Evolutionary conservation across 352 stramenopile genomes (phyloP).

Genomic region (Phytophthora tentaculata): DNA sequence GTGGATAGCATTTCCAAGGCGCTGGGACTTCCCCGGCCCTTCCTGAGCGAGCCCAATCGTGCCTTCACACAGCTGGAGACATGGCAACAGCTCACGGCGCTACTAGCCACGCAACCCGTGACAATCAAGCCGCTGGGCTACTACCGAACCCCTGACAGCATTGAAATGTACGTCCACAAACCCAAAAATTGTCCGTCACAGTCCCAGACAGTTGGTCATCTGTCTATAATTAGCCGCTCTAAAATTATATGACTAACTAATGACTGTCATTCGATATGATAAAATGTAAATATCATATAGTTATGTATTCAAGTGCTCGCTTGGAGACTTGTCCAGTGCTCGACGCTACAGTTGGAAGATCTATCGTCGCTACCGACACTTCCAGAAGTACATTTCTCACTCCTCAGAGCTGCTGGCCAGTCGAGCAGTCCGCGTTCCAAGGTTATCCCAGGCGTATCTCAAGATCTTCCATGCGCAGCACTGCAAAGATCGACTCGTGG

Average conservation of each 20-base stretch:
- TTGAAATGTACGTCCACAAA: constrained; percentile 69
- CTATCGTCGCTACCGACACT: constrained; percentile 86
- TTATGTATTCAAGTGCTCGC: constrained; percentile 80
- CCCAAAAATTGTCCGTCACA: constrained; percentile 8
- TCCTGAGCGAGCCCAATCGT: constrained; percentile 66
- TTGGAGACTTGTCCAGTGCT: constrained; percentile 44
- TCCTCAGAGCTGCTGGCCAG: constrained; percentile 61
- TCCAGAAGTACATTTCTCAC: constrained; percentile 76
- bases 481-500: constrained; percentile 77
- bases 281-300: no score
- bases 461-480: constrained; percentile 84
- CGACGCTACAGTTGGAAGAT: constrained; percentile 73
- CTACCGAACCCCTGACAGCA: constrained; percentile 78
- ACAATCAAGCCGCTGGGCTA: constrained; percentile 71
- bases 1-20: constrained; percentile 61
- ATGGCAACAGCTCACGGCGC: constrained; percentile 61
- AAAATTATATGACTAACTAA: constrained; percentile 10
- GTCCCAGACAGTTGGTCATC: background rate
- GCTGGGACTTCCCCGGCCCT: constrained; percentile 66
- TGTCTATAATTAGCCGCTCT: constrained; percentile 3
- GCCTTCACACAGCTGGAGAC: constrained; percentile 69
- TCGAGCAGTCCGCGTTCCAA: constrained; percentile 52
- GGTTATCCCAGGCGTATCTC: constrained; percentile 77
- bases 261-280: background rate
- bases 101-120: constrained; percentile 58